phyloP scores from a whole-genome alignment of 1,284 basidiomycete genomes.

The Lignosus rhinocerotis region DNA sequence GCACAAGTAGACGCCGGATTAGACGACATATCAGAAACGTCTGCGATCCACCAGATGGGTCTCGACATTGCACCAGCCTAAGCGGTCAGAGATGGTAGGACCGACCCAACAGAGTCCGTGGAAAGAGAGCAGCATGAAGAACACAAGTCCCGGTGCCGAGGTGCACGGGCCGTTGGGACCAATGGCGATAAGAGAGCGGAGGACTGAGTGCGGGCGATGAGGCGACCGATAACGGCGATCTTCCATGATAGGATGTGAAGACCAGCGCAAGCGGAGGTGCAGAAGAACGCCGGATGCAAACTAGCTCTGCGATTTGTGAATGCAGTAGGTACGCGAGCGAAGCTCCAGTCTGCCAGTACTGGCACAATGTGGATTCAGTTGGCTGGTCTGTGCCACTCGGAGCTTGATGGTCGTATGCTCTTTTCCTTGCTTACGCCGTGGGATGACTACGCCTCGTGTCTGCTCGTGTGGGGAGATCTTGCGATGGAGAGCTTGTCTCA shows the following conservation, averaged over 20 bases:
- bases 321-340: conserved; percentile 18
- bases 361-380: conserved; percentile 10
- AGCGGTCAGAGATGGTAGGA: background rate
- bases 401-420: conserved; percentile 8
- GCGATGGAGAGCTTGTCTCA: background rate
- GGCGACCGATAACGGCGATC: conserved; percentile 20
- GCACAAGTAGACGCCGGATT: background rate
- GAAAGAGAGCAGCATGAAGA: conserved; percentile 4
- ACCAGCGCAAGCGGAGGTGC: conserved; percentile 2
- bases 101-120: conserved; percentile 6
- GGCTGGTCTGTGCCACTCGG: conserved; percentile 6
- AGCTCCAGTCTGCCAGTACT: conserved; percentile 14
- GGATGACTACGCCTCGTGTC: background rate
- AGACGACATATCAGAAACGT: background rate
- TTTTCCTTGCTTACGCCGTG: background rate
- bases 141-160: conserved; percentile 18
- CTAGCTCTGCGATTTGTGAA: conserved; percentile 6
- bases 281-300: conserved; percentile 18
- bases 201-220: conserved; percentile 9
- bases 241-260: conserved; percentile 15
- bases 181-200: conserved; percentile 20
- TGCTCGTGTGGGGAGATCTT: background rate
- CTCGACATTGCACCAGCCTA: background rate
- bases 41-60: background rate
- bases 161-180: conserved; percentile 12